Conservation (phyloP, 371 early-diverging fungal species). For the Gilbertella persicaria region DNA sequence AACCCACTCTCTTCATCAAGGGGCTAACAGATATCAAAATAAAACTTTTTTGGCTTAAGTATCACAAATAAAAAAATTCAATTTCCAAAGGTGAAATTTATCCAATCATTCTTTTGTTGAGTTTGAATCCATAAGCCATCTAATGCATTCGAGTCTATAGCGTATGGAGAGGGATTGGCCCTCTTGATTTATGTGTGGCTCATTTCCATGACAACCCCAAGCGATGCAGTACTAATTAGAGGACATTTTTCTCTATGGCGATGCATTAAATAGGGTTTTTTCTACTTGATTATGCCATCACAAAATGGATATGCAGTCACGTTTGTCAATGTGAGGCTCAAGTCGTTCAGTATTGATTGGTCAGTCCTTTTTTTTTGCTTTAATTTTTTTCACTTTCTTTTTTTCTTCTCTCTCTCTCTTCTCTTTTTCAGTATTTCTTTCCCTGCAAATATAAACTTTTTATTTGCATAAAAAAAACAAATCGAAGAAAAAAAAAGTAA, state of each 20-base stretch:
- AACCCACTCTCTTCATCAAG: conserved; percentile 1
- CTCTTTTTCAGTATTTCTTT: conserved; percentile 5
- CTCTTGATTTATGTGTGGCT: too few relatives aligned
- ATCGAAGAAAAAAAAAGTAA: background rate
- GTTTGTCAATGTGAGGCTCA: conserved; percentile 15
- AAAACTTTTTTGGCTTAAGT: conserved; percentile 9
- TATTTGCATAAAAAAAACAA: conserved; percentile 4
- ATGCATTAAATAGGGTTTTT: too few relatives aligned
- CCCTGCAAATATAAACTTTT: background rate
- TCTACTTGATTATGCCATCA: background rate
- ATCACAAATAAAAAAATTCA: conserved; percentile 12
- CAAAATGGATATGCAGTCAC: too few relatives aligned
- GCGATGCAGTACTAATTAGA: background rate
- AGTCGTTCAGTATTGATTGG: conserved; percentile 17
- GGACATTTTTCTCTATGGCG: background rate
- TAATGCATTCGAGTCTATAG: conserved; percentile 16
- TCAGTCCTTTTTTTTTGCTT: conserved; percentile 11
- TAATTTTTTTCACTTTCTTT: conserved; percentile 16
- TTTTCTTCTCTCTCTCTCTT: conserved; percentile 12
- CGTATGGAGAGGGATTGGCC: too few relatives aligned
- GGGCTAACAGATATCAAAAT: conserved; percentile 5
- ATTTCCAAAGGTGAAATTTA: conserved; percentile 15
- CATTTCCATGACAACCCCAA: background rate
- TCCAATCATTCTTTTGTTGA: conserved; percentile 13
- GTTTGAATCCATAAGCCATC: conserved; percentile 30